Evolutionary conservation across 495 filamentous ascomycete genomes (phyloP).

Genomic region (Chaetomium fimeti): DNA sequence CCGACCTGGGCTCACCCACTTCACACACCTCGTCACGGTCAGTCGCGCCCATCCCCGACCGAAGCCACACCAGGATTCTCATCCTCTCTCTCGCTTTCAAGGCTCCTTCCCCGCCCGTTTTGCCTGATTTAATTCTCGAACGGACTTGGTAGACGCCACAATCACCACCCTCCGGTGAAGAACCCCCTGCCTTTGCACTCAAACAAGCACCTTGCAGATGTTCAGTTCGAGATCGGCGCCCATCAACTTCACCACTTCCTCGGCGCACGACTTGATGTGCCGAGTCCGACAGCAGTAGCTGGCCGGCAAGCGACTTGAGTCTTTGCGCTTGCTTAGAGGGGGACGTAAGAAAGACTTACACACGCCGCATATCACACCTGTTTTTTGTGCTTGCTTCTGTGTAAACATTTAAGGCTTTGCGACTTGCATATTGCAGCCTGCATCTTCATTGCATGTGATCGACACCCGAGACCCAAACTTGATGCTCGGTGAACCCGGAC

Average conservation of each 20-base stretch:
- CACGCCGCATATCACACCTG: conserved; percentile 14
- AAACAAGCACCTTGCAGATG: conserved; percentile 23
- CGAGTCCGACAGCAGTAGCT: conserved; percentile 36
- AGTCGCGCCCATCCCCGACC: neutral
- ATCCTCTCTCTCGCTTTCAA: neutral
- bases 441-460: neutral
- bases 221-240: conserved; percentile 23
- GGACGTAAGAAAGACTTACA: conserved; percentile 56
- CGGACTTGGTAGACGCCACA: neutral
- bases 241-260: conserved; percentile 25
- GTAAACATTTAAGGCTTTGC: neutral
- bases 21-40: neutral
- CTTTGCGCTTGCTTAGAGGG: conserved; percentile 58
- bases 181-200: neutral
- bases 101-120: neutral
- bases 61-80: neutral
- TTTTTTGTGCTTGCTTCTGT: conserved; percentile 14
- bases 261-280: conserved; percentile 37
- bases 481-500: conserved; percentile 6
- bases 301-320: conserved; percentile 55
- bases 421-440: neutral
- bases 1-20: neutral
- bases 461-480: neutral
- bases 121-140: neutral
- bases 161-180: neutral